Base-by-base conservation (phyloP, 208 protist genomes). In the Porcisia deanei region DNA sequence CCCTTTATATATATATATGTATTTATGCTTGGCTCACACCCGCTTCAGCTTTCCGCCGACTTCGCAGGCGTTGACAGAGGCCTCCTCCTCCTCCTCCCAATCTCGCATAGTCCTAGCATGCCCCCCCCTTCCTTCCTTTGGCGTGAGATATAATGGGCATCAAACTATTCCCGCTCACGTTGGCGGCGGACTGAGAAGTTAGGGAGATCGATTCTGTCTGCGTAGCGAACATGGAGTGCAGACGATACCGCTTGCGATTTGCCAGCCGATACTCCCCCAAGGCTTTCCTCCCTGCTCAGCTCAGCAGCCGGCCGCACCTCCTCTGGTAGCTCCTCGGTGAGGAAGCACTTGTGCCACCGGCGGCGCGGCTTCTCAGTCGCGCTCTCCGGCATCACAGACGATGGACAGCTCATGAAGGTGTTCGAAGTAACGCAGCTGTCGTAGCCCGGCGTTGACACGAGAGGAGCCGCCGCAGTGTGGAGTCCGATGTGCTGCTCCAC, bases 261-360 rank as follows among this genome's bases (percentile, higher is more conserved):
- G 22, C 47, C 5, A 16, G 55, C 54, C 2, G 5, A 25, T 41
- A 63, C 64, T 4, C 22, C 76, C 45, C 37, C 64, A 30, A 30
- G 30, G 47, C 47, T 12, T 61, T 78, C 66, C 30, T 66, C 76
- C 25, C 60, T 49, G 22, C 22, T 25, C 63, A 68, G 57, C 7
- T 39, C 53, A 41, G 58, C 57, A 6, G 57, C 41, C 18, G 77
- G 78, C 0, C 73, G 78, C 53, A 82, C 68, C 57, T 77, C 68
- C 60, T 61, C 57, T n/a, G 73, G 73, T n/a, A 82, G 78, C 45
- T 72, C 73, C 58, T 78, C 52, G 16, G 78, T 82, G 6, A 60
- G 18, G 45, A 78, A 82, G 73, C 78, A 82, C 61, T 64, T 77
- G 73, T 82, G 78, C 9, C 52, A 53, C 10, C 61, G 72, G 34